These are phyloP conservation scores for Durotheca rogersii DNA, from an alignment of 495 filamentous ascomycete genomes.

Conservation along the genomic window DNA sequence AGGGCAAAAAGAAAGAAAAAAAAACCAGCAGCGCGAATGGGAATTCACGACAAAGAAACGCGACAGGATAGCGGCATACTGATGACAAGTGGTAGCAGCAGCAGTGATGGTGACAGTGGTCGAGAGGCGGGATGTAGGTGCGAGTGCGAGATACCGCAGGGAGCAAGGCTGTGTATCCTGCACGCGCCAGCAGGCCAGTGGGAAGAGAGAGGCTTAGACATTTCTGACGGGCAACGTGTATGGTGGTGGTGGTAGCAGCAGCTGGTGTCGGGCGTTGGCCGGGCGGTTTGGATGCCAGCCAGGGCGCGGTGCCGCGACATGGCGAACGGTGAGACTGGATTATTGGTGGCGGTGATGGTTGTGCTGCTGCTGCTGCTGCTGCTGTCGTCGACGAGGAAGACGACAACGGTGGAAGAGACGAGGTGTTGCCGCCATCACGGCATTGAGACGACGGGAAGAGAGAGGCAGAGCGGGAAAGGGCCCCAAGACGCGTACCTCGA, in stretches of 20 bases:
- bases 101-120: slow-evolving; percentile 4
- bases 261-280: background rate
- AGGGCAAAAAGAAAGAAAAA: slow-evolving; percentile 10
- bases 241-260: background rate
- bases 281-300: slow-evolving; percentile 8
- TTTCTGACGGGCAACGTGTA: slow-evolving; percentile 21
- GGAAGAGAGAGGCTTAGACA: background rate
- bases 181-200: slow-evolving; percentile 4
- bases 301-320: slow-evolving; percentile 1
- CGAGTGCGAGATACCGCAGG: slow-evolving; percentile 17
- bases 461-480: too few relatives aligned
- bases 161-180: slow-evolving; percentile 18
- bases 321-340: slow-evolving; percentile 2
- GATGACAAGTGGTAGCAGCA: slow-evolving; percentile 3
- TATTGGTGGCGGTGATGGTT: too few relatives aligned
- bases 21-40: too few relatives aligned
- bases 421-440: background rate
- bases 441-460: too few relatives aligned
- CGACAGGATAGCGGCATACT: slow-evolving; percentile 5
- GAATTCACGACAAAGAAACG: slow-evolving; percentile 17
- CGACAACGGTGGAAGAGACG: too few relatives aligned
- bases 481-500: slow-evolving; percentile 16
- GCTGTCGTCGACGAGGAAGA: too few relatives aligned
- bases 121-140: too few relatives aligned
- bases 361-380: background rate